Evolutionary conservation across 345 rosid species (phyloP), one percentile per base, ranked within the genome.

Genomic region (Raphanus sativus): DNA sequence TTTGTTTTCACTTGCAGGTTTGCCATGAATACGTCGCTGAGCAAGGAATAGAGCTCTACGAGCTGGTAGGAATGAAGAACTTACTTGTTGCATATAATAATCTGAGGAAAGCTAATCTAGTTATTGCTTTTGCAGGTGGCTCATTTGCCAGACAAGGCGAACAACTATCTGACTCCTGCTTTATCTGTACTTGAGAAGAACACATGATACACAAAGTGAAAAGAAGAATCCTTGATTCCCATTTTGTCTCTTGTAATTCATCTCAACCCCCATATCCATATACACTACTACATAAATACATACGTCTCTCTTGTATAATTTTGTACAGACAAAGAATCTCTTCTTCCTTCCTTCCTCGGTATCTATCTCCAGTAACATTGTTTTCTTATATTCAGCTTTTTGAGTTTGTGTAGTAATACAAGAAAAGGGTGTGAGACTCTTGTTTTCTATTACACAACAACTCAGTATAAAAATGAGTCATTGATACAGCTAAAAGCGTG

Each of bases 131-230:
- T 28, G 30, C 83, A 92, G 97, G 97, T 94, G 67, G 98, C 99
- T 28, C 99, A 94, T 85, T 80, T 92, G 77, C 98, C 98, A 0
- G 97, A 90, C 81, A 94, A 94, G 85, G 98, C 98, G 24, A 94
- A 94, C 76, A 94, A 92, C 84, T 94, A 94, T 84, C 83, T 94
- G 84, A 88, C 98, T 15, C 97, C 97, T 8, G 98, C 97, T 13
- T 75, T 92, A 26, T 86, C 97, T 11, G 91, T 90, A 17, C 83
- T 94, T 50, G 97, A 94, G 84, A 94, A 90, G 78, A 94, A 94
- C 84, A 94, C 94, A n/a, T 21, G 21, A 21, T 21, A 21, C 21
- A 21, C 21, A 21, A 21, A 21, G 21, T 21, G 21, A 21, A 21
- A 21, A 21, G 25, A 21, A 45, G 50, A 56, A 42, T 8, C 70